Base-by-base conservation (phyloP, 345 rosid genomes). In the Rhodamnia rubescens region DNA sequence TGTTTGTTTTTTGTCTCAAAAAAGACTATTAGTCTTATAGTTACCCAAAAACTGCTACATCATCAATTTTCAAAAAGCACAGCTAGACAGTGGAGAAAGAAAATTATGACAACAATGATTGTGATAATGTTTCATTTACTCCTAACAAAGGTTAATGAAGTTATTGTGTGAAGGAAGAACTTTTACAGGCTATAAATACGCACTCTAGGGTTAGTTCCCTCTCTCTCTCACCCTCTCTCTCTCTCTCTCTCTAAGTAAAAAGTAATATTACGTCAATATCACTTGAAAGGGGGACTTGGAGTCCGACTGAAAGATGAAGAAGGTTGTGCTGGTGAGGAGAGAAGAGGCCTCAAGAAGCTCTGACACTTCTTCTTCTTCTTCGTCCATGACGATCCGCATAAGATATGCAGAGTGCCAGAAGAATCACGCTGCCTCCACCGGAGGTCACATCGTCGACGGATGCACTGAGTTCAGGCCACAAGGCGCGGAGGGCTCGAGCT, bases 371-470 rank as follows among this genome's bases (percentile, higher is more conserved):
- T 74, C 81, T 44, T 29, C 84, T 55, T 82, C 84, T 51, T 82
- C 84, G n/a, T 52, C 84, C 47, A 53, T 13, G 47, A 18, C 24
- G 42, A 53, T 27, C 74, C 55, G 50, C 69, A 84, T 82, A 26
- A 82, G 85, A 69, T 86, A 69, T 42, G 84, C 85, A 5, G 87
- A 82, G 85, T 86, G 87, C 85, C 87, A 86, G 84, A 86, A 55
- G 87, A 86, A 86, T 74, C 69, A 86, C 53, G 82, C 87, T 4
- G 87, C 61, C 16, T 49, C 84, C 82, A 82, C 85, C 3, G 87
- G 87, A 3, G 87, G 87, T 7, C 85, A 86, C 42, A 15, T 18
- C 20, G 53, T 86, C 18, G 87, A 86, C 27, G 87, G 87, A 13
- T 86, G 87, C 81, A 82, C 61, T n/a, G 52, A 74, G 26, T 86